Base-by-base conservation (phyloP, 441 rosid genomes). In the Euphorbia celastroides region DNA sequence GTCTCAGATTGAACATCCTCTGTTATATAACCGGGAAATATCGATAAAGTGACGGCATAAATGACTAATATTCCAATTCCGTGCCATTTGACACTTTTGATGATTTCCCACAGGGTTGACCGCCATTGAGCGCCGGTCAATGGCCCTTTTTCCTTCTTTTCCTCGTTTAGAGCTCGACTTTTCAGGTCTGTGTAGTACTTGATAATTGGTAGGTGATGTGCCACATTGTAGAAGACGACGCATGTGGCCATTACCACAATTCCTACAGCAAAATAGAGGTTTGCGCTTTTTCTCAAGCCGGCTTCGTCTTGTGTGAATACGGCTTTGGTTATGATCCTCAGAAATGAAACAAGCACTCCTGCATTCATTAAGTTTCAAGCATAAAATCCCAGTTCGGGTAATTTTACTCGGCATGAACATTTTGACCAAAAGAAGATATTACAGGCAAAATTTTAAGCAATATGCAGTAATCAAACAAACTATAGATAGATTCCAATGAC, bases 21-120 rank as follows among this genome's bases (percentile, higher is more conserved):
- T 0, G 97, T 93, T 28, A 93, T 81, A 58, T 83, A 91, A 8
- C 99, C 99, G 6, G 99, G 99, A 65, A 93, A 93, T 76, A 93
- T 91, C 0, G 97, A 70, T 61, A 91, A 67, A 5, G 99, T 93
- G 51, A 89, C 97, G 9, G 81, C 1, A 41, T 88, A 90, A 36
- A 93, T 59, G 20, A 90, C 83, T 57, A 88, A 4, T 7, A 91
- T 68, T 60, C 99, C 97, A 1, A 85, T 59, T 46, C 96, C 97
- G 52, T 84, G 77, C 92, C 97, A 88, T 63, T 91, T 91, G 64
- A 91, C 71, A 12, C 79, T 76, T 59, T 77, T 80, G 46, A 91
- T 80, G 30, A 85, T 83, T 55, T 80, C 72, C 88, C 81, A 84
- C 8, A 91, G 75, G 20, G 77, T 70, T 63, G 88, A 75, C 70